These are phyloP conservation scores for Barnettozyma populi DNA, from an alignment of 805 yeast species.

Conservation along the genomic window DNA sequence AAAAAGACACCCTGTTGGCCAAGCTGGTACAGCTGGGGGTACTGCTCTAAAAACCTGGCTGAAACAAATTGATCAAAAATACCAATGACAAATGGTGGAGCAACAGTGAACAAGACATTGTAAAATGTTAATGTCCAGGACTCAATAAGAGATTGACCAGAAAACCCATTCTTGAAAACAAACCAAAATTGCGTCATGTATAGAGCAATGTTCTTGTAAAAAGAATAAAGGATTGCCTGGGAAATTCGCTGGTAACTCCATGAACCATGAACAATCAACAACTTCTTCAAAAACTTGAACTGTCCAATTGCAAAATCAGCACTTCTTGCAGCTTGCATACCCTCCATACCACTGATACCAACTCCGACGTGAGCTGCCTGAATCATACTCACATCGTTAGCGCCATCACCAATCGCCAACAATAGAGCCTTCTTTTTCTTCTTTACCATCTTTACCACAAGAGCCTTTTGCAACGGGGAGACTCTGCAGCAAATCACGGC, in stretches of 20 bases:
- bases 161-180: constrained; percentile 84
- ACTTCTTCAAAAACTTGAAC: constrained; percentile 76
- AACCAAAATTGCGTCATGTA: constrained; percentile 99
- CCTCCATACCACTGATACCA: constrained; percentile 98
- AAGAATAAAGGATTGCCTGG: constrained; percentile 87
- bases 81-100: constrained; percentile 95
- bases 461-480: constrained; percentile 93
- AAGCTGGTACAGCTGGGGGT: constrained; percentile 86
- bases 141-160: constrained; percentile 94
- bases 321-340: constrained; percentile 98
- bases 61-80: constrained; percentile 95
- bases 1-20: constrained; percentile 89
- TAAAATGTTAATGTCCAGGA: constrained; percentile 97
- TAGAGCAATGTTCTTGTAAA: constrained; percentile 90
- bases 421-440: constrained; percentile 66
- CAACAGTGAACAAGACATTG: constrained; percentile 88
- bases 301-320: constrained; percentile 98
- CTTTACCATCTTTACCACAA: constrained; percentile 92
- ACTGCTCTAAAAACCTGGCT: constrained; percentile 81
- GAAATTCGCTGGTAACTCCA: constrained; percentile 97
- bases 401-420: constrained; percentile 97
- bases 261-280: constrained; percentile 89
- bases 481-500: constrained; percentile 98
- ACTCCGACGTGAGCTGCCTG: constrained; percentile 99
- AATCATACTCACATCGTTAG: constrained; percentile 97